Evolutionary conservation across 108 stramenopile genomes (phyloP).

Genomic region (Nitzschia sp.): DNA sequence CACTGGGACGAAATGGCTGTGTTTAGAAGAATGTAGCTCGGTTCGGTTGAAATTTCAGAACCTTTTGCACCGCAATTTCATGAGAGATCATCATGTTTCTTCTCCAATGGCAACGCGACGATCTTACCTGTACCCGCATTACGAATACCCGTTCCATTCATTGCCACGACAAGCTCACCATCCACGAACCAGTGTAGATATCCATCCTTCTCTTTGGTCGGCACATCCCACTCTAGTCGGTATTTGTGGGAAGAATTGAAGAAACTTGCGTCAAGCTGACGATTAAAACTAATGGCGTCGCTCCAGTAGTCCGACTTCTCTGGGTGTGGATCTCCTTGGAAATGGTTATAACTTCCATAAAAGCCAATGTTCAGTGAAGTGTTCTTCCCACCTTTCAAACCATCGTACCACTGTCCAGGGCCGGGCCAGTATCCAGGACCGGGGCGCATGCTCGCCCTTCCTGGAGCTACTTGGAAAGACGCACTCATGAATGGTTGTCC

Average conservation of each 20-base stretch:
- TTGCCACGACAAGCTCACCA: slow-evolving; percentile 76
- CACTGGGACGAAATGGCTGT: slow-evolving; percentile 93
- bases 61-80: slow-evolving; percentile 42
- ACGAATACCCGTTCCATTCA: slow-evolving; percentile 71
- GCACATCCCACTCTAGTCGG: slow-evolving; percentile 94
- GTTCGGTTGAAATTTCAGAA: slow-evolving; percentile 90
- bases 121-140: slow-evolving; percentile 48
- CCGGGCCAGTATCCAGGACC: slow-evolving; percentile 85
- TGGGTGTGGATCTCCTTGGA: slow-evolving; percentile 67
- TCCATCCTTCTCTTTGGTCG: slow-evolving; percentile 60
- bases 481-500: slow-evolving; percentile 88
- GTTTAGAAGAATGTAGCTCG: slow-evolving; percentile 92
- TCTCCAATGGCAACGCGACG: neutral
- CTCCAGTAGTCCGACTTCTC: slow-evolving; percentile 86
- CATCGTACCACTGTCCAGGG: slow-evolving; percentile 91
- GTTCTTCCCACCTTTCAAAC: slow-evolving; percentile 77
- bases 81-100: neutral
- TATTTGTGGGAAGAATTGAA: slow-evolving; percentile 88
- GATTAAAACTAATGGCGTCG: slow-evolving; percentile 93
- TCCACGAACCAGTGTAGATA: slow-evolving; percentile 93
- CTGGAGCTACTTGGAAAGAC: slow-evolving; percentile 90
- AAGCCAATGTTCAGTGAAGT: slow-evolving; percentile 88
- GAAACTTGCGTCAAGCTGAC: slow-evolving; percentile 70
- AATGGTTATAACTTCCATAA: slow-evolving; percentile 92
- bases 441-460: slow-evolving; percentile 65